Evolutionary conservation across 148 eudicot species (phyloP), one percentile per base, ranked within the genome.

Genomic region (Oxyria digyna): DNA sequence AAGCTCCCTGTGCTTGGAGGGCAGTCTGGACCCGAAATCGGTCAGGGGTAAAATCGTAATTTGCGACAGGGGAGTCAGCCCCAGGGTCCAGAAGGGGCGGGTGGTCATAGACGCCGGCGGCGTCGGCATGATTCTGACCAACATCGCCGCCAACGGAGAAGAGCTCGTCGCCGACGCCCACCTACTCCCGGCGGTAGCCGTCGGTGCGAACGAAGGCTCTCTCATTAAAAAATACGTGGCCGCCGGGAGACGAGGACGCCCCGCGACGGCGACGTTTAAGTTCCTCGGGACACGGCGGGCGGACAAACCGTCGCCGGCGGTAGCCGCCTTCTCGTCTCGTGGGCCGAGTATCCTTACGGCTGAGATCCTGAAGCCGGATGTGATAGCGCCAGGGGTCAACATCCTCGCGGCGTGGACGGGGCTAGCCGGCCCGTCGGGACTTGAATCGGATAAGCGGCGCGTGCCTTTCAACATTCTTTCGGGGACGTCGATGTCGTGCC

Each of bases 401-500:
- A 93, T 93, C 42, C 87, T 93, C 0, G 98, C 98, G 0, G 88
- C 91, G 7, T 93, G 98, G 98, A 79, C 91, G 0, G 91, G 89
- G 0, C 74, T 45, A 2, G 23, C 72, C 4, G 89, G 96, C 37
- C 98, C 98, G 0, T 87, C 98, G 0, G 76, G 95, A 27, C 75
- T 87, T 23, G 64, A 69, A 0, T 76, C 82, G 0, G 98, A 93
- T 72, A 73, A 27, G 13, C 75, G 98, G 11, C 67, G 85, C 43
- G 88, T 91, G 37, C 75, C 74, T 37, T 93, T 93, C 74, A 93
- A 93, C 32, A 82, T 93, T 32, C 71, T 93, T 8, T 93, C 98
- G 0, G 98, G 98, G 27, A 93, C 98, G 0, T 89, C 98, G 0
- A 93, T 93, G 98, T 93, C 98, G 1, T 89, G 96, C 70, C 98